These are phyloP conservation scores for Chondrus crispus DNA, from an alignment of 23 red algal genomes.

Conservation along the genomic window DNA sequence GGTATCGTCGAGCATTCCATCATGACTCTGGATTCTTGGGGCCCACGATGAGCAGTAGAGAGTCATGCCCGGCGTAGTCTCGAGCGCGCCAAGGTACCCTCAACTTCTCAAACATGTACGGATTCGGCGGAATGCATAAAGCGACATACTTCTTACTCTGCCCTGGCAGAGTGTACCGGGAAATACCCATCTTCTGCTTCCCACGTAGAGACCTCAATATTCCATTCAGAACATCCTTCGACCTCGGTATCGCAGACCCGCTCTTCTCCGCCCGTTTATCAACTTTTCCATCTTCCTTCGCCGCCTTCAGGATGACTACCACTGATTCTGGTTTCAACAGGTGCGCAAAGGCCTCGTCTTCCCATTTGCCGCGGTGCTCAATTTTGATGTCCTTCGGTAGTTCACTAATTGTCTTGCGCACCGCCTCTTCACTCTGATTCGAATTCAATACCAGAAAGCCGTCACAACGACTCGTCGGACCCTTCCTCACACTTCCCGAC, in stretches of 20 bases:
- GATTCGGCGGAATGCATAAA: constrained; percentile 53
- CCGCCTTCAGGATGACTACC: constrained; percentile 49
- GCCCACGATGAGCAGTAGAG: constrained; percentile 50
- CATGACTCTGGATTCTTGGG: constrained; percentile 22
- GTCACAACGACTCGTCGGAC: constrained; percentile 1
- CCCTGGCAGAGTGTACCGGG: not conserved
- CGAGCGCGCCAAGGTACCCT: constrained; percentile 53
- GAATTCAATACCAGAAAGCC: constrained; percentile 45
- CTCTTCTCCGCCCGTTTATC: not conserved
- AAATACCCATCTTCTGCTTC: constrained; percentile 45
- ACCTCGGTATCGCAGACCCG: constrained; percentile 5
- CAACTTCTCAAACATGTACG: constrained; percentile 40
- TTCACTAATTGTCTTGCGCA: not conserved
- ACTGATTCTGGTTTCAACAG: constrained; percentile 50
- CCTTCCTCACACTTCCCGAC: constrained; percentile 35
- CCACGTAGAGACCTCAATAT: constrained; percentile 42
- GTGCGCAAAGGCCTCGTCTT: constrained; percentile 37
- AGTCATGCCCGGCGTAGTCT: constrained; percentile 43
- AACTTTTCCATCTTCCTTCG: constrained; percentile 12
- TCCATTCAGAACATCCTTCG: constrained; percentile 31
- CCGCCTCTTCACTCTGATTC: constrained; percentile 28
- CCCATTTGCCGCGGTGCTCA: constrained; percentile 41
- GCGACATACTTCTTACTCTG: constrained; percentile 24
- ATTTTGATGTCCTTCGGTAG: constrained; percentile 37
- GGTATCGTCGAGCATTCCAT: no score